Evolutionary conservation across 1,284 basidiomycete species (phyloP), one percentile per base, ranked within the genome.

Genomic region (Cyathus olla): DNA sequence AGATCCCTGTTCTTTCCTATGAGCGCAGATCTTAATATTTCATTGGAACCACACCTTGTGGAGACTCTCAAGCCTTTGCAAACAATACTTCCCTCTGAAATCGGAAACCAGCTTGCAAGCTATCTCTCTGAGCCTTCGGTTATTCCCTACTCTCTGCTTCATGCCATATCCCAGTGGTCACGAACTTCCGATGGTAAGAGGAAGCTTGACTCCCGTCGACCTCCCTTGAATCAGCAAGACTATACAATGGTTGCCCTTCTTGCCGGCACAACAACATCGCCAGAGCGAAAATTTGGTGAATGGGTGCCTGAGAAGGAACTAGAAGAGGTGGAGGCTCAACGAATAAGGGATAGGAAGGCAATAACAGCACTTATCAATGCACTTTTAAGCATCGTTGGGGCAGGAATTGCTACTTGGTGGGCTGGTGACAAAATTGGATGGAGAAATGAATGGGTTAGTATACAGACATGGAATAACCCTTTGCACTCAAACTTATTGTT

Each of bases 191-290:
- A 75, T 53, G 90, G 88, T 8, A 66, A 68, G 51, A 66, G 71
- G 0, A 73, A 77, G n/a, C 79, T 94, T 51, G 72, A 75, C 24
- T 69, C 76, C 8, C 79, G 80, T 54, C 75, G 75, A 6, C 82
- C 84, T 11, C 73, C 79, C 6, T 76, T 94, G 61, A 77, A 87
- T 62, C 77, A 85, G 10, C 74, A 76, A 26, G 80, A 83, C 21
- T 94, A 92, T 72, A 79, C 83, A 13, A 93, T 93, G 86, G 77
- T 93, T 51, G 78, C 91, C n/a, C 79, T 95, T 27, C 85, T 95
- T 3, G 92, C 93, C 21, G 93, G 93, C 28, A 85, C 90, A 3
- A 86, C 83, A 37, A 90, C 92, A 19, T 90, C 90, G 6, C 93
- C 93, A 17, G 87, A 91, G 60, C 86, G 90, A 54, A 87, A 83